Evolutionary conservation across 768 basidiomycete species (phyloP), one percentile per base, ranked within the genome.

Genomic region (Pleurotus tuoliensis): DNA sequence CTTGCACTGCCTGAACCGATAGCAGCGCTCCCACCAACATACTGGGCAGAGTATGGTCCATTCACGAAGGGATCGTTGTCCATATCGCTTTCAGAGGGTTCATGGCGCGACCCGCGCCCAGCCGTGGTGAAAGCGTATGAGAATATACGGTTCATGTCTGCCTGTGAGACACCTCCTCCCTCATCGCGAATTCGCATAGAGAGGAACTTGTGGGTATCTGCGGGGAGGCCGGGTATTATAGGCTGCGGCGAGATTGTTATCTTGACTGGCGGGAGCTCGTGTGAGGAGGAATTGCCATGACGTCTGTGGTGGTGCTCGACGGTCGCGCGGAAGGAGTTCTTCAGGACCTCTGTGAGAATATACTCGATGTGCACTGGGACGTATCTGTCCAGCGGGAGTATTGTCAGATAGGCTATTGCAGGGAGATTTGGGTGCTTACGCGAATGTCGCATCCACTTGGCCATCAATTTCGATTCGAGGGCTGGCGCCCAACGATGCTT

Each of bases 81-180:
- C 38, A 60, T 66, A 4, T 61, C 55, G 20, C 70, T 71, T 8
- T 73, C 74, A 38, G 70, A 73, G 13, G 37, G 12, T 24, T 53
- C 51, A 39, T 53, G 37, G 5, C 27, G 34, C 37, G 41, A n/a
- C 8, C 41, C 41, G 43, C 79, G 72, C 5, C 84, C 87, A 3
- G 91, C 92, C 4, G 93, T 94, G 4, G 92, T 94, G 67, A 94
- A 95, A 5, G 91, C 91, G 68, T 95, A 95, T 15, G 92, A 92
- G 70, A 95, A 95, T 56, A 95, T 89, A 45, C 83, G 81, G 16
- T 80, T 73, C 78, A 94, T 82, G 67, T 94, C 82, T 8, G 79
- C 73, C 2, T 85, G 85, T 0, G 86, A 79, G 30, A 95, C 85
- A 6, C 93, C 93, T 8, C 93, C 93, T 3, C 93, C 93, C 63